These are phyloP conservation scores for Sisymbrium altissimum DNA, from an alignment of 345 rosid genomes.

Conservation along the genomic window DNA sequence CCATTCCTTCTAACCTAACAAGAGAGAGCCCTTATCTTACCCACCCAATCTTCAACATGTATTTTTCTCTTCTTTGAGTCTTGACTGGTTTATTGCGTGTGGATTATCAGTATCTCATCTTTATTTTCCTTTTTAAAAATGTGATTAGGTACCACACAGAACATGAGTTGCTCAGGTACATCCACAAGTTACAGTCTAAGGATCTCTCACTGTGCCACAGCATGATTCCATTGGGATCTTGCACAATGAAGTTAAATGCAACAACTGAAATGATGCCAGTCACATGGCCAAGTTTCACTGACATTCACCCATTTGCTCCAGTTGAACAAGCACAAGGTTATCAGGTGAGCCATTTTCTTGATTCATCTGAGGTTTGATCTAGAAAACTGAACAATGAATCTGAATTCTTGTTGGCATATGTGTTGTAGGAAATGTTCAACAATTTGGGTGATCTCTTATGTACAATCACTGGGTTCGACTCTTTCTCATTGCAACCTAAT, in stretches of 20 bases:
- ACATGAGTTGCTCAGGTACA: slow-evolving; percentile 90
- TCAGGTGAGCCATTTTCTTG: slow-evolving; percentile 51
- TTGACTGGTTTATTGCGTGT: slow-evolving; percentile 13
- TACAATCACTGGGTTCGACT: slow-evolving; percentile 90
- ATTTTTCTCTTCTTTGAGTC: slow-evolving; percentile 25
- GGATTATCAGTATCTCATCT: slow-evolving; percentile 25
- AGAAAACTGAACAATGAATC: slow-evolving; percentile 13
- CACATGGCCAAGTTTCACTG: slow-evolving; percentile 82
- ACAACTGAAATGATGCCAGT: slow-evolving; percentile 99
- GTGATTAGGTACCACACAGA: slow-evolving; percentile 77
- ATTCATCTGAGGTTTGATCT: background rate
- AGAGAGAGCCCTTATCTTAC: slow-evolving; percentile 80
- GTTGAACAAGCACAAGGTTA: slow-evolving; percentile 78
- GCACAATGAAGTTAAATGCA: slow-evolving; percentile 98
- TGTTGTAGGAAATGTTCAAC: slow-evolving; percentile 81
- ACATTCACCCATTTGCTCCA: slow-evolving; percentile 94
- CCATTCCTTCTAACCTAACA: slow-evolving; percentile 64
- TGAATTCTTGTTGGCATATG: slow-evolving; percentile 16
- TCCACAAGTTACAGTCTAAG: slow-evolving; percentile 71
- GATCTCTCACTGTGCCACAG: slow-evolving; percentile 98
- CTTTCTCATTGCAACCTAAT: slow-evolving; percentile 99
- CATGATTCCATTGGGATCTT: slow-evolving; percentile 98
- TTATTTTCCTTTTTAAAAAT: slow-evolving; percentile 6
- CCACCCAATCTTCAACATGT: slow-evolving; percentile 86
- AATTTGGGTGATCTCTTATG: slow-evolving; percentile 83